Evolutionary conservation across 2,329 filamentous ascomycete species (phyloP).

Genomic region (Corinectria fuckeliana): DNA sequence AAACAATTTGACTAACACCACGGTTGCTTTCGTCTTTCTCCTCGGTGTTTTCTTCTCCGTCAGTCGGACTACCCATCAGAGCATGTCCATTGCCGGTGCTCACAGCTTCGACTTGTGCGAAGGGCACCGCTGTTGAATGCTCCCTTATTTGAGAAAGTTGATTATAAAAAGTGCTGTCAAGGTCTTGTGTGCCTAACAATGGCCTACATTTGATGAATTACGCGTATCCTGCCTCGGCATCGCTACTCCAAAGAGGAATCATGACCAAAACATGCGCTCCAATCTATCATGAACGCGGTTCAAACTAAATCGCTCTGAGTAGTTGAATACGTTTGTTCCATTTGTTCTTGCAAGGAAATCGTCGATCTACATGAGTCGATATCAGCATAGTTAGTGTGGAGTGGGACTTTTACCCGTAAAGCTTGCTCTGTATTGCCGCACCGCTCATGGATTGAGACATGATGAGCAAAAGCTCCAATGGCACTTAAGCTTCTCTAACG

Average conservation of each 20-base stretch:
- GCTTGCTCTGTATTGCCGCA: background rate
- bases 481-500: background rate
- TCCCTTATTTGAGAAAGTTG: no score
- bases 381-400: background rate
- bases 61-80: constrained; percentile 56
- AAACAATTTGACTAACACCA: constrained; percentile 33
- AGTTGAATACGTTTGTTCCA: background rate
- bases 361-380: background rate
- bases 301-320: background rate
- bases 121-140: constrained; percentile 48
- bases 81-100: constrained; percentile 46
- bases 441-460: background rate
- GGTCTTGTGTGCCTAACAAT: no score
- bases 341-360: background rate
- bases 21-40: constrained; percentile 49
- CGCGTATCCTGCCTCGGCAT: no score
- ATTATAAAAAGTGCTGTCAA: no score
- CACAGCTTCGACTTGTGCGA: constrained; percentile 42
- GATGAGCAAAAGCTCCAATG: background rate
- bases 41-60: constrained; percentile 60
- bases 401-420: background rate
- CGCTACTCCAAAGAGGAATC: no score
- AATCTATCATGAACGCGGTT: background rate
- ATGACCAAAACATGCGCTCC: background rate
- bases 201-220: no score